Conservation (phyloP, 495 filamentous ascomycete species). For the Penicillium crystallinum region DNA sequence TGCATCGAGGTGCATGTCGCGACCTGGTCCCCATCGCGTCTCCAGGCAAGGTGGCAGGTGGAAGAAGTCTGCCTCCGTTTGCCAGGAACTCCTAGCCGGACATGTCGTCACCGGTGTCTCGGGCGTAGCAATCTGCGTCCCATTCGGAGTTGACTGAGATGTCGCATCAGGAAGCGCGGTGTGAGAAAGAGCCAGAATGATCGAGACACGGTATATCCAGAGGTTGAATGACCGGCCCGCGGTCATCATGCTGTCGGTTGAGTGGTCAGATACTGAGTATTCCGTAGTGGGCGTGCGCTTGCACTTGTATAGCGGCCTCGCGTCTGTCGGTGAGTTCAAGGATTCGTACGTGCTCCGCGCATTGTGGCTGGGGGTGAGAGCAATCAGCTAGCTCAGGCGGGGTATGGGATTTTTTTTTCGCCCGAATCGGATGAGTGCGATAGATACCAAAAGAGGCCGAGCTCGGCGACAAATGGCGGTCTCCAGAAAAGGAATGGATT, state of each 20-base stretch:
- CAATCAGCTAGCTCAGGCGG: constrained; percentile 9
- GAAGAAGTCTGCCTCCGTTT: constrained; percentile 17
- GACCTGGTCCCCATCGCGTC: constrained; percentile 10
- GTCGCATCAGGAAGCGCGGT: constrained; percentile 2
- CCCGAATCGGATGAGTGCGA: not conserved
- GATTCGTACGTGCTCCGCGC: constrained; percentile 9
- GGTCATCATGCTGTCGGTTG: constrained; percentile 14
- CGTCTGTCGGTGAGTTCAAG: constrained; percentile 3
- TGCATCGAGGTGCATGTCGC: not conserved
- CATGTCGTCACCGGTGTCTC: constrained; percentile 8
- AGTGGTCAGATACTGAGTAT: not conserved
- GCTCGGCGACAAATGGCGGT: constrained; percentile 4
- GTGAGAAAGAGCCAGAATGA: constrained; percentile 6
- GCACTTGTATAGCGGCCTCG: constrained; percentile 4
- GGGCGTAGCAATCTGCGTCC: not conserved
- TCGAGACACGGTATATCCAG: constrained; percentile 5
- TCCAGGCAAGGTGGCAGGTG: constrained; percentile 14
- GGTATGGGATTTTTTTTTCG: not conserved
- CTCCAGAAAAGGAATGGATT: constrained; percentile 1
- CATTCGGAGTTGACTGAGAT: constrained; percentile 5
- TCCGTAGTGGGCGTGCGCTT: not conserved
- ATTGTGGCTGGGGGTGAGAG: constrained; percentile 13
- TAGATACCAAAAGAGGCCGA: not conserved
- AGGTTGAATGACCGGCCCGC: constrained; percentile 11
- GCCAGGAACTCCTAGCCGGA: constrained; percentile 11